Evolutionary conservation across 1,284 basidiomycete genomes (phyloP), one percentile per base, ranked within the genome.

Genomic region (Naganishia liquefaciens): DNA sequence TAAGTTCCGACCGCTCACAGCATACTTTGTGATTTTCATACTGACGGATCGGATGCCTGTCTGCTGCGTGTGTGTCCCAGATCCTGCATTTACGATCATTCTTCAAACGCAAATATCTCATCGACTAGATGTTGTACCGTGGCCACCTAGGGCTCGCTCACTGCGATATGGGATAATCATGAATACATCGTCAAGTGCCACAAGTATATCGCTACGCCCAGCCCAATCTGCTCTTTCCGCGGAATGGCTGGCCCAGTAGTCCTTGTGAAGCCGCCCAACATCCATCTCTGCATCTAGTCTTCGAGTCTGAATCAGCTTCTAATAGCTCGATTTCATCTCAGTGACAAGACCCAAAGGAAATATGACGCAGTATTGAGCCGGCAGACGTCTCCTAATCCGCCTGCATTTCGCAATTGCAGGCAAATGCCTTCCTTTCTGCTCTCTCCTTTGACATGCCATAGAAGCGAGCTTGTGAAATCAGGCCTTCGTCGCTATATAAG

Each of bases 81-180:
- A 89, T 98, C 44, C 80, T 96, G 75, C 94, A 98, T 75, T 82
- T 98, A 40, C 86, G 94, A 55, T 85, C 90, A 40, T 97, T 91
- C 85, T 97, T 98, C 86, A 93, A 92, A 82, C 85, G 90, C 75
- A 97, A 98, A 80, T 96, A 96, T 79, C 87, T 98, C 75, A 97
- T 98, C 75, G 94, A 96, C 77, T 95, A 75, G 70, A 58, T 15
- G 28, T 30, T 21, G 40, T 21, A 30, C 25, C 1, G 27, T 5
- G 37, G 57, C 51, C 51, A 33, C 4, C 33, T 53, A 33, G 30
- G 51, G 51, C n/a, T 7, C 19, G 19, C 19, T 21, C 19, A 39
- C 30, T 37, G 21, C 6, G 9, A n/a, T 33, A 33, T 53, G 28
- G 15, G n/a, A 39, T 53, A n/a, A n/a, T 28, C 19, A 23, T 39